These are phyloP conservation scores for Solidago caesia DNA, from an alignment of 129 eudicot genomes.

Conservation along the genomic window DNA sequence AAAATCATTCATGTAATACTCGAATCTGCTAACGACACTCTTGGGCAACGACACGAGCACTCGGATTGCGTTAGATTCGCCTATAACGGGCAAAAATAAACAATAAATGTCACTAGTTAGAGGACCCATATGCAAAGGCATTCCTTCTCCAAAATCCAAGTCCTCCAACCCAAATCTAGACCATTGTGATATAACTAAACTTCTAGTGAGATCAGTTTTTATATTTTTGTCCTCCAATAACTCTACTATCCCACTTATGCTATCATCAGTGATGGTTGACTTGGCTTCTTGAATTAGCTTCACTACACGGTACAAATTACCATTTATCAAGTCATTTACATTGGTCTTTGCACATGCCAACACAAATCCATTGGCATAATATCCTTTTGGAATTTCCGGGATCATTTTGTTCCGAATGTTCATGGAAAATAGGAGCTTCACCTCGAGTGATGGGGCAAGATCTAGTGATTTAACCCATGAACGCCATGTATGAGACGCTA, in stretches of 20 bases:
- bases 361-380: conserved; percentile 86
- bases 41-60: conserved; percentile 80
- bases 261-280: conserved; percentile 38
- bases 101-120: conserved; percentile 80
- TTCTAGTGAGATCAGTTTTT: conserved; percentile 59
- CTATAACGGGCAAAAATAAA: conserved; percentile 68
- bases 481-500: conserved; percentile 94
- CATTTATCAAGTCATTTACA: conserved; percentile 45
- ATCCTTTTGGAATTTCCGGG: conserved; percentile 63
- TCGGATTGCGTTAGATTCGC: conserved; percentile 47
- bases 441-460: conserved; percentile 44
- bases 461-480: conserved; percentile 77
- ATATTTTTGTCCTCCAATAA: conserved; percentile 55
- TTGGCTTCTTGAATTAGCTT: conserved; percentile 76
- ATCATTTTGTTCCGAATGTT: conserved; percentile 52
- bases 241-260: conserved; percentile 48
- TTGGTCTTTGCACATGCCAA: conserved; percentile 75
- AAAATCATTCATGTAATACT: conserved; percentile 60
- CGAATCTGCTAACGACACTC: conserved; percentile 49
- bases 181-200: conserved; percentile 92
- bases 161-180: conserved; percentile 74
- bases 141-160: conserved; percentile 88
- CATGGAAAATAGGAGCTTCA: conserved; percentile 72
- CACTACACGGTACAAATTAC: conserved; percentile 48
- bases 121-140: conserved; percentile 78